Evolutionary conservation across 352 stramenopile genomes (phyloP).

Genomic region (Plasmopara halstedii): DNA sequence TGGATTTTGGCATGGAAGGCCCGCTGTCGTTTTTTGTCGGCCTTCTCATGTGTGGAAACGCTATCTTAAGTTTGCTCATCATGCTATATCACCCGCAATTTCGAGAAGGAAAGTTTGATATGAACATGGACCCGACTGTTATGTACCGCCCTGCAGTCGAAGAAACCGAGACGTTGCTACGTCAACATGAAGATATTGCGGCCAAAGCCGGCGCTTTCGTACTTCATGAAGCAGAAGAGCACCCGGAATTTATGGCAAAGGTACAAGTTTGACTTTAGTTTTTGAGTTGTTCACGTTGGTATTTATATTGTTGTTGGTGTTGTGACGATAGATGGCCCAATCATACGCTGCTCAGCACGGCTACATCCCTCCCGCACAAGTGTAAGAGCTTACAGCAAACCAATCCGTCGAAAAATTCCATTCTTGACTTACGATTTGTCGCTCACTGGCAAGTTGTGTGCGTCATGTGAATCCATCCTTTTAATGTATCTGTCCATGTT

Average conservation of each 20-base stretch:
- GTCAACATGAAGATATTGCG: constrained; percentile 51
- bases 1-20: constrained; percentile 83
- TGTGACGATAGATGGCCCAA: constrained; percentile 29
- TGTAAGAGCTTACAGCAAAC: too few relatives aligned
- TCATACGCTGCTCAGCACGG: constrained; percentile 34
- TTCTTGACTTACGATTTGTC: neutral
- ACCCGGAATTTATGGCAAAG: constrained; percentile 66
- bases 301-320: constrained; percentile 2
- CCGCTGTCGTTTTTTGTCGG: constrained; percentile 64
- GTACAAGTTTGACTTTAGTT: constrained; percentile 12
- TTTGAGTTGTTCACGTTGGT: neutral
- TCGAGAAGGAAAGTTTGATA: constrained; percentile 56
- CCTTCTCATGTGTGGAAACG: constrained; percentile 72
- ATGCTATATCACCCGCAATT: constrained; percentile 86
- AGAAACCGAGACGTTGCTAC: constrained; percentile 58
- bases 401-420: neutral
- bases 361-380: constrained; percentile 37
- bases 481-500: constrained; percentile 25
- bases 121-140: constrained; percentile 68
- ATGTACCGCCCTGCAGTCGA: constrained; percentile 57
- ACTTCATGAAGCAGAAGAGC: constrained; percentile 56
- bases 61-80: constrained; percentile 63
- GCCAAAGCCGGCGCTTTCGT: constrained; percentile 60
- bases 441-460: constrained; percentile 5
- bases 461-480: too few relatives aligned